Base-by-base conservation (phyloP, 345 rosid species). In the Salix caprea region DNA sequence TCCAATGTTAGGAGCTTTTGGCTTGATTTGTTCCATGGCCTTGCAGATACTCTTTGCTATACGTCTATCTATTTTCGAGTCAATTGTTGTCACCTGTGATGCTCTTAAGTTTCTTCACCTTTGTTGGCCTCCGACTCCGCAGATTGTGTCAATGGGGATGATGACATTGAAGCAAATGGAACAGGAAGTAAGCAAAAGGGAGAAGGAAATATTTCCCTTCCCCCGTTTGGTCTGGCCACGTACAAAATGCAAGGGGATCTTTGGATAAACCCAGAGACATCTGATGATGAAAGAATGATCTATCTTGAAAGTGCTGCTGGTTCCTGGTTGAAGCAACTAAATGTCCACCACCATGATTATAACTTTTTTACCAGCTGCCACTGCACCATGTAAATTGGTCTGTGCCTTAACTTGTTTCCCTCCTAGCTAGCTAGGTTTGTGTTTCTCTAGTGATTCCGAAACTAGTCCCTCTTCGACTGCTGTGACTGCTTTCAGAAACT, bases 291-390 rank as follows among this genome's bases (percentile, higher is more conserved):
- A 69, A 82, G 84, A 71, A 15, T 90, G 26, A 62, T 34, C 56
- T 75, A 77, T 69, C 96, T 91, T 16, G 62, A 76, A 1, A 80
- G 85, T 8, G 96, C 90, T 11, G 97, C 96, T 4, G 90, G 84
- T 74, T 93, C 97, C 19, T 93, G 97, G 96, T 69, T 91, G 86
- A 93, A 91, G 83, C 96, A 93, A 85, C 89, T 93, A 9, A 77
- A 83, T 28, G 85, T 87, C 70, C 80, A 86, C 77, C 94, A 91
- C 86, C 90, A 87, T 65, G 97, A 93, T 46, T 74, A 16, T 19
- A 64, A 46, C 62, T 74, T 74, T 65, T 74, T 74, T n/a, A 74
- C 77, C 58, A 50, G 58, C 21, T 54, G 16, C 36, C 36, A 72
- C 75, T 58, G 52, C 39, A n/a, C 46, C 14, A 37, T 60, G 67